These are phyloP conservation scores for Symbiodinium pilosum DNA, from an alignment of 73 alveolate genomes.

Conservation along the genomic window DNA sequence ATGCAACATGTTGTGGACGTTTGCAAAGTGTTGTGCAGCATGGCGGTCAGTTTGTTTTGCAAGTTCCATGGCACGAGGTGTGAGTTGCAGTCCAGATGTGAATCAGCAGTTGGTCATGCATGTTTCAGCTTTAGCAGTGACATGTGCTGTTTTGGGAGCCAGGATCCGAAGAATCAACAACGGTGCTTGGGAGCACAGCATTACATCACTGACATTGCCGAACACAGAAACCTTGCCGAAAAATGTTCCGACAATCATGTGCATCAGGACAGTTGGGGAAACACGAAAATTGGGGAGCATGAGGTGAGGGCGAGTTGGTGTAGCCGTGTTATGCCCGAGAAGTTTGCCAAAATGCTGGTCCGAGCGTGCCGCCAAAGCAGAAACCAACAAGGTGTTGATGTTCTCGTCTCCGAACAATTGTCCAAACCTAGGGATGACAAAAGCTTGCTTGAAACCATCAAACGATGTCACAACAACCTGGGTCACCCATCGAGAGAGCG, in stretches of 20 bases:
- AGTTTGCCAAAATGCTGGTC: not conserved
- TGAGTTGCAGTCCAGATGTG: not conserved
- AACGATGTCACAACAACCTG: conserved; percentile 6
- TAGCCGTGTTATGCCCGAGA: not conserved
- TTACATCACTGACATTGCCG: not conserved
- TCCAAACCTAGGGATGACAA: not conserved
- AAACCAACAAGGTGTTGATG: not conserved
- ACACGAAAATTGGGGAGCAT: not conserved
- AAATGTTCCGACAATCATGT: not conserved
- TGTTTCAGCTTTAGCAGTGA: not conserved
- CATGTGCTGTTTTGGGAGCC: not conserved
- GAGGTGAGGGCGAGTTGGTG: not conserved
- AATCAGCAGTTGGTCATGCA: not conserved
- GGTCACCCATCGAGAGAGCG: conserved; percentile 12
- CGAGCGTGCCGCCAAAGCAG: not conserved
- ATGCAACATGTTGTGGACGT: not conserved
- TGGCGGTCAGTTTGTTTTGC: not conserved
- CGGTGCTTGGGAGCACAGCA: not conserved
- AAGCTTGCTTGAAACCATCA: not conserved
- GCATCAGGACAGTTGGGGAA: not conserved
- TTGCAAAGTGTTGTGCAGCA: not conserved
- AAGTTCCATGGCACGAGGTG: not conserved
- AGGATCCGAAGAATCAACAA: not conserved
- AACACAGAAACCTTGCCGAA: not conserved
- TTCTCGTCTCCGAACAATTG: not conserved